Base-by-base conservation (phyloP, 2,329 filamentous ascomycete genomes). In the Amauroascus verrucosus region DNA sequence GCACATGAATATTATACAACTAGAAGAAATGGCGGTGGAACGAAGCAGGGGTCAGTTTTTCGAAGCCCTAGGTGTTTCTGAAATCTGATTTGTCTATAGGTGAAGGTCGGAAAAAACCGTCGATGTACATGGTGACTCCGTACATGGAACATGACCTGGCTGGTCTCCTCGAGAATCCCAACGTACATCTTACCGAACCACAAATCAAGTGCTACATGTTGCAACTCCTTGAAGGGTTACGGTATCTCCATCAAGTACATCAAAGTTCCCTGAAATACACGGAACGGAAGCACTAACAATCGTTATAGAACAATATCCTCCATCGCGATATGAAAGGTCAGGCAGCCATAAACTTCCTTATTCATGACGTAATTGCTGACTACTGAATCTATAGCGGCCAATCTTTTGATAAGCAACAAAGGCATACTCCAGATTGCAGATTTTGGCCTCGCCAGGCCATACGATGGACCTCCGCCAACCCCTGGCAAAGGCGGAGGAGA, bases 101-200 rank as follows among this genome's bases (percentile, higher is more conserved):
- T 62, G 86, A 91, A 66, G 87, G 88, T 69, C 80, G 84, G 61
- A 89, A 87, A 69, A 79, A 73, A 71, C 77, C 69, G 64, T 90
- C 90, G 61, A 89, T 98, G 77, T 97, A 97, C 72, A 98, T 98
- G 93, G 91, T 95, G 49, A 96, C 85, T 43, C 93, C 91, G 6
- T 98, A 98, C 70, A 96, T 97, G 89, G 90, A 97, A 63, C 93
- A 98, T 71, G 93, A 98, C 71, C 79, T 98, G n/a, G 95, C 91
- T 7, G 93, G 93, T 43, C 81, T 98, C 28, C 82, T 98, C 63
- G 93, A 97, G 68, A 98, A 98, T 63, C 91, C 91, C 8, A 83
- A 84, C 6, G 90, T 98, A 37, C 80, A 81, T 38, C 91, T 98
- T 64, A 86, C 85, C 47, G 84, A 90, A 64, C 79, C 88, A 3